Percentiles rank a stretch among this genome's conserved stretches.
Conservation (phyloP, 768 basidiomycete genomes). For the Suillus spraguei region DNA sequence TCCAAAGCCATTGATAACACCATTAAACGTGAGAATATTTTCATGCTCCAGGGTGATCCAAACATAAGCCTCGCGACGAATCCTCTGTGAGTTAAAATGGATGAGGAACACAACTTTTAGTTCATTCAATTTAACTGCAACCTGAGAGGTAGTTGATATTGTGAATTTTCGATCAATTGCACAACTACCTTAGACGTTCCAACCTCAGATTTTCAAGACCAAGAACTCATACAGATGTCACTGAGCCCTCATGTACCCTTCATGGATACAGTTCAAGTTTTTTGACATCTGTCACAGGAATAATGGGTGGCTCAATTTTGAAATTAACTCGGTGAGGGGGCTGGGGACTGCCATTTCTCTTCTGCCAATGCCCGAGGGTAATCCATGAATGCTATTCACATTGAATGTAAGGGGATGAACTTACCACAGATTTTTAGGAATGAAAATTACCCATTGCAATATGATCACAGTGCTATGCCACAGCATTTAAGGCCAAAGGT, state of each 20-base stretch:
- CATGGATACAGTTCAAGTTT: not conserved
- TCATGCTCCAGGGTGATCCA: conserved; percentile 17
- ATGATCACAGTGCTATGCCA: too few species aligned
- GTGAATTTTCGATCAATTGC: not conserved
- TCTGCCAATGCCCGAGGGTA: not conserved
- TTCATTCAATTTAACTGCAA: conserved; percentile 12
- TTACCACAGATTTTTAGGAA: not conserved
- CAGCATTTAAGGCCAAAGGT: not conserved
- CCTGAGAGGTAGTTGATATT: not conserved
- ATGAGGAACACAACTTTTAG: not conserved
- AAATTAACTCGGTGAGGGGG: not conserved
- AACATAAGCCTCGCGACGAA: conserved; percentile 11
- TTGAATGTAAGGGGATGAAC: not conserved
- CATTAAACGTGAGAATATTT: conserved; percentile 22
- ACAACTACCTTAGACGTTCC: not conserved
- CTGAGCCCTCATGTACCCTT: conserved; percentile 9
- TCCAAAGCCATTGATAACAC: conserved; percentile 23
- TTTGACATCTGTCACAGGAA: not conserved
- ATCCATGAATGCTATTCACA: not conserved
- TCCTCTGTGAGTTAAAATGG: not conserved
- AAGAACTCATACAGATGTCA: conserved; percentile 15
- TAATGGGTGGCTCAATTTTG: not conserved
- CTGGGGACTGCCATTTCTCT: not conserved
- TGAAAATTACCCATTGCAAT: not conserved
- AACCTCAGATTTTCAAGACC: not conserved